Evolutionary conservation across 1,284 basidiomycete genomes (phyloP), one percentile per base, ranked within the genome.

Genomic region (Tilletia indica): DNA sequence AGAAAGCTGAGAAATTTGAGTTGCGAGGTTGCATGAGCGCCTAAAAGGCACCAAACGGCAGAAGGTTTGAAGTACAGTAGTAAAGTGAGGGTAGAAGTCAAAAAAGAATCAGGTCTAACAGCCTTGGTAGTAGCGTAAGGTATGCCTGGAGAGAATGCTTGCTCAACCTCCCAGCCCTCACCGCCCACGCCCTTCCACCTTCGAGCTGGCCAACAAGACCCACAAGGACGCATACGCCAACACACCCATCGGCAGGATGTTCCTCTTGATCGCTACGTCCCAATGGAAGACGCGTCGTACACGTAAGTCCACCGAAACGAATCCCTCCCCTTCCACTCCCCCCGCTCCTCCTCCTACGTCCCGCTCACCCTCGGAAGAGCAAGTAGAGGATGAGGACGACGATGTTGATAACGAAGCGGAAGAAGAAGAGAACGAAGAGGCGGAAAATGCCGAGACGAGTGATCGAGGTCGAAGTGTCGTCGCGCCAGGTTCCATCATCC

Each of bases 181-280:
- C 14, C 48, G 54, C n/a, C 68, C 54, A n/a, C 54, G n/a, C 48
- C 68, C 49, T 38, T 61, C 54, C 11, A 69, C 45, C 11, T 19
- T 21, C 47, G 58, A n/a, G 8, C 34, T 19, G 11, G 42, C 39
- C 9, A 81, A 63, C 36, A 82, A 54, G 12, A 77, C 75, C 80
- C 80, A 81, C 72, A 83, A 76, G 21, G 80, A 78, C 11, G 80
- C 36, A 61, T 83, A 83, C 25, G 76, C 76, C 21, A 83, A 71
- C 47, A 76, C 72, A 0, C 75, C 80, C 38, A 83, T 78, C 11
- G 82, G 82, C 66, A 83, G 54, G 9, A 83, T 75, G 48, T 83
- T 83, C 16, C 82, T 72, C 73, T 78, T 74, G 49, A 83, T 76
- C n/a, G 81, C 81, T 49, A 83, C 82, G 25, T 82, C 77, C 82